Conservation (phyloP, 2,329 filamentous ascomycete species). For the Eurotiales sp. region DNA sequence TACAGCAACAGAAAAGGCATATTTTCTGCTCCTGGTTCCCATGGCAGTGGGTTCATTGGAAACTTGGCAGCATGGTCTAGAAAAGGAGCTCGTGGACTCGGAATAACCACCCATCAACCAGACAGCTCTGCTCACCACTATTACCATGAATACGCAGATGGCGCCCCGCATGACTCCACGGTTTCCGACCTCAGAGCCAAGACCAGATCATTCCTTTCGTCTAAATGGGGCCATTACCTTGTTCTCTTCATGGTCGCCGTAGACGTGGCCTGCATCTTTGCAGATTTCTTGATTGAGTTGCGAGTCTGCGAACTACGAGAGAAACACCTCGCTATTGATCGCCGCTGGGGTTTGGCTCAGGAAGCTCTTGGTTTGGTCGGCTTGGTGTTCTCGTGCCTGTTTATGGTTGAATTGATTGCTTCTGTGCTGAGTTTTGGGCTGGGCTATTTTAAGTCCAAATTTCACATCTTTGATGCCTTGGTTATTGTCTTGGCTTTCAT, state of each 20-base stretch:
- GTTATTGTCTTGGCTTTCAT: conserved; percentile 61
- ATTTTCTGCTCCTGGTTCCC: background rate
- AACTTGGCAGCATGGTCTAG: conserved; percentile 9
- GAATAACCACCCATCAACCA: conserved; percentile 4
- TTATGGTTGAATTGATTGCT: conserved; percentile 59
- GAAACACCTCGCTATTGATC: conserved; percentile 22
- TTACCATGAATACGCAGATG: conserved; percentile 3
- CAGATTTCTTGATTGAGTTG: conserved; percentile 50
- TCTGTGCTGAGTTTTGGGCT: conserved; percentile 61
- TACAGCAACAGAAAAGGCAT: background rate
- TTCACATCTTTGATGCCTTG: conserved; percentile 62
- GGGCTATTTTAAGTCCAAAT: conserved; percentile 57
- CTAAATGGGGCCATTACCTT: conserved; percentile 48
- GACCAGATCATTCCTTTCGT: conserved; percentile 36
- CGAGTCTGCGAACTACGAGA: conserved; percentile 44
- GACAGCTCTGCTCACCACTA: background rate
- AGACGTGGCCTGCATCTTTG: conserved; percentile 52
- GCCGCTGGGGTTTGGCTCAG: conserved; percentile 33
- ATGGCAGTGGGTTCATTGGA: conserved; percentile 4
- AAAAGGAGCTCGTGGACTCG: background rate
- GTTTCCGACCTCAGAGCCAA: conserved; percentile 14
- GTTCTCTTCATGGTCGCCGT: conserved; percentile 48
- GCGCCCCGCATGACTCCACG: background rate
- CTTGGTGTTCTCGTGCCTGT: conserved; percentile 60
- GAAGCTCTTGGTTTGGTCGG: conserved; percentile 50